Base-by-base conservation (phyloP, 106 monocot species). In the Dioscorea alata region DNA sequence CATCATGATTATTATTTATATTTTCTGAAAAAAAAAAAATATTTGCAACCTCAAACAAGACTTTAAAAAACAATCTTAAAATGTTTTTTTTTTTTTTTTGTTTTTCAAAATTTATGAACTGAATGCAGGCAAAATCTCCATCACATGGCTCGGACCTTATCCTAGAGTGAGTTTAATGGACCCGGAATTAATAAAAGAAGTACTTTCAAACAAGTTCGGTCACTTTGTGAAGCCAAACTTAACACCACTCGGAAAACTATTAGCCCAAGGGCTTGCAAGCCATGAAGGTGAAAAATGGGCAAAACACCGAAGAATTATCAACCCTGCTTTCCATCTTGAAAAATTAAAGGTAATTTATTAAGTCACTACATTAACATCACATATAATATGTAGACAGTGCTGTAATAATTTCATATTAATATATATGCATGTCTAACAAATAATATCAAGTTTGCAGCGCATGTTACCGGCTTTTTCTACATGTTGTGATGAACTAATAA, bases 261-360 rank as follows among this genome's bases (percentile, higher is more conserved):
- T 86, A 6, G 13, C n/a, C n/a, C 23, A 60, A 32, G 93, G 93
- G 16, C 68, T 93, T 14, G 60, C 25, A 31, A 67, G 13, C n/a
- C 70, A 77, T 75, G 74, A 84, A 33, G 93, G 93, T 33, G 81
- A 86, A 14, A 86, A 93, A 75, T 93, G 93, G 93, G 89, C 73
- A 12, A 84, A 65, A 22, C 89, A 86, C 51, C 60, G 89, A 58
- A 86, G 73, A 32, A 90, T 93, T 33, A 59, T 93, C 8, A 93
- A 87, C 71, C 93, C 93, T 21, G 89, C 89, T 60, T 93, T 93
- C 68, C 93, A 89, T 65, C 24, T 82, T 4, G 89, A 89, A 50
- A 93, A 90, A 64, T 63, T 93, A 22, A 89, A 89, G 89, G 93
- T 93, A 83, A 54, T 19, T 0, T 14, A 54, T 19, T 4, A 18